Evolutionary conservation across 495 filamentous ascomycete genomes (phyloP), one percentile per base, ranked within the genome.

Genomic region (Annulohypoxylon moriforme): DNA sequence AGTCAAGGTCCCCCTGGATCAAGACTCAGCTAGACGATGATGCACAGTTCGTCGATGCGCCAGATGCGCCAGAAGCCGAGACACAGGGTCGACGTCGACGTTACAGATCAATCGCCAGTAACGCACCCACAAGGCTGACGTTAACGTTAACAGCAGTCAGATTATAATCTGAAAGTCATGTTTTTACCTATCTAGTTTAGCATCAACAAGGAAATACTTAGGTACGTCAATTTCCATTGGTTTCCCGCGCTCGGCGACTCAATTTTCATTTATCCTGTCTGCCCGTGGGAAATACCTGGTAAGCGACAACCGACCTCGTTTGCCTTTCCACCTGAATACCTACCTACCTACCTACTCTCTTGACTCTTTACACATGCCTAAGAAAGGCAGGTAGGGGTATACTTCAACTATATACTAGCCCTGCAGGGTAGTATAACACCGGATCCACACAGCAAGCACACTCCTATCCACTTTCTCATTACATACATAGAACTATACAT

Each of bases 191-290:
- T 36, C 53, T 49, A 2, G 59, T 36, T 44, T 16, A 18, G 24
- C 27, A 60, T 31, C n/a, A 56, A 57, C 25, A 53, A 34, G 10
- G 40, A 64, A 40, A 52, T 65, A 64, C 40, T 11, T 22, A 13
- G 14, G 60, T 65, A 61, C 65, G 33, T 58, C 25, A 24, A 50
- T 69, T 64, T 67, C 34, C 42, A 65, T 69, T 69, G 61, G 71
- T n/a, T 73, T 69, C 42, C 31, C 65, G 70, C 65, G 64, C 59
- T 72, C 64, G 53, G 59, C 69, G 69, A 72, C 60, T 55, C 14
- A 59, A 68, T 60, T 22, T 10, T 63, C 27, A 55, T 10, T 50
- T 18, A 59, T 34, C 50, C 22, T 49, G 20, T 70, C 1, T 60
- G 36, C 11, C 36, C 4, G 36, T 40, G 36, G 4, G n/a, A 56